Evolutionary conservation across 2,329 filamentous ascomycete genomes (phyloP).

Genomic region (Reticulascus tulasneorum): DNA sequence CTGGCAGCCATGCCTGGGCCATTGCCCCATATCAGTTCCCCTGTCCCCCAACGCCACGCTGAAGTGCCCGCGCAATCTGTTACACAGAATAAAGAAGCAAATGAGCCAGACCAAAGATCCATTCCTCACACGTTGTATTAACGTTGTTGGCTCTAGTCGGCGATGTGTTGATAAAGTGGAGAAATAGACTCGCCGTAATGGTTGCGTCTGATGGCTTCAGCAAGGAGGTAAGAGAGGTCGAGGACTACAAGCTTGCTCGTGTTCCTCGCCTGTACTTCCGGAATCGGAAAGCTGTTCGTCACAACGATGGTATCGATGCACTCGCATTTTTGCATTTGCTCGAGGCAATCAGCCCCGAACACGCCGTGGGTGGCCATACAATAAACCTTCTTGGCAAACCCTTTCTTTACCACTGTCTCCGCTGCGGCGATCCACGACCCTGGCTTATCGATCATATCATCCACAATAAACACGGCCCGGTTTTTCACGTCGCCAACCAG

Average conservation of each 20-base stretch:
- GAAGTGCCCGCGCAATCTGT: constrained; percentile 14
- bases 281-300: constrained; percentile 95
- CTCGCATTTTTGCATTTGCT: constrained; percentile 86
- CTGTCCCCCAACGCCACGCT: constrained; percentile 28
- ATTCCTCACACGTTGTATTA: constrained; percentile 2
- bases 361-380: constrained; percentile 96
- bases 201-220: constrained; percentile 91
- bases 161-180: constrained; percentile 63
- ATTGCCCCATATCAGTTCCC: constrained; percentile 7
- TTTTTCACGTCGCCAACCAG: constrained; percentile 92
- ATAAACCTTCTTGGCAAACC: constrained; percentile 88
- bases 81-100: constrained; percentile 6
- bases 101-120: constrained; percentile 4
- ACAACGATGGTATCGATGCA: constrained; percentile 93
- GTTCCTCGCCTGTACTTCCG: constrained; percentile 64
- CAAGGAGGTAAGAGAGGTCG: constrained; percentile 80
- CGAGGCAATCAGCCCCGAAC: constrained; percentile 84
- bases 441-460: constrained; percentile 98
- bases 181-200: constrained; percentile 89
- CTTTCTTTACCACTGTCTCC: constrained; percentile 92
- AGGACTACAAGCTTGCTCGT: constrained; percentile 84
- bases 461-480: constrained; percentile 87
- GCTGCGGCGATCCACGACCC: constrained; percentile 96
- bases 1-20: constrained; percentile 16
- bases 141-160: constrained; percentile 35